Evolutionary conservation across 2,329 filamentous ascomycete genomes (phyloP), one percentile per base, ranked within the genome.

Genomic region (Chaetomium sp.): DNA sequence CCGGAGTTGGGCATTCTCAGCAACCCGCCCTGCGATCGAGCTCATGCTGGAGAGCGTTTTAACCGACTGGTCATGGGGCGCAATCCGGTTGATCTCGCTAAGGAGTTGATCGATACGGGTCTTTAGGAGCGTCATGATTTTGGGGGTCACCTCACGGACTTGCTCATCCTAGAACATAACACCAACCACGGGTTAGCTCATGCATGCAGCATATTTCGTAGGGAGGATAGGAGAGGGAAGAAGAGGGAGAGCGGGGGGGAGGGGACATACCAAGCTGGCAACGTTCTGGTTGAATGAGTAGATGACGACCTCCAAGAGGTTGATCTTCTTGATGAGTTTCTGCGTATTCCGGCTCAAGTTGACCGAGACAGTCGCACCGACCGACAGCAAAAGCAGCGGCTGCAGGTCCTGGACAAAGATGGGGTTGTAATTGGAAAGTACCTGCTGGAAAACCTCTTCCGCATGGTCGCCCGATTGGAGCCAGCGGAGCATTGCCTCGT

Each of bases 401-500:
- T 81, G 81, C 50, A 87, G 68, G 36, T 77, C 76, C 55, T 76
- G 76, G 56, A 87, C 74, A 59, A 80, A 76, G 12, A 74, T 70
- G 0, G 79, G 76, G 61, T 76, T 71, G 66, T 77, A 76, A 58
- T 78, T 77, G 49, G 72, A 71, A 47, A 82, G 72, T 50, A 79
- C 79, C 60, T 76, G 73, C 36, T 79, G 75, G 68, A 86, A 88
- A 51, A 87, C 79, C 58, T 84, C 80, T 56, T 84, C 77, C 66
- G 84, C 79, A 48, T 67, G 66, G 37, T 80, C 77, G 12, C 77
- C 79, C 61, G 79, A 79, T 69, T 88, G 84, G 54, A 87, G 79
- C 84, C 84, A 87, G 58, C 80, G 79, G 55, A 87, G 77, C 67
- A 85, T 77, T 43, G 81, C 85, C 52, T 81, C 78, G 64, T 87